These are phyloP conservation scores for Trichoderma arundinaceum DNA, from an alignment of 2,329 filamentous ascomycete species.

Conservation along the genomic window DNA sequence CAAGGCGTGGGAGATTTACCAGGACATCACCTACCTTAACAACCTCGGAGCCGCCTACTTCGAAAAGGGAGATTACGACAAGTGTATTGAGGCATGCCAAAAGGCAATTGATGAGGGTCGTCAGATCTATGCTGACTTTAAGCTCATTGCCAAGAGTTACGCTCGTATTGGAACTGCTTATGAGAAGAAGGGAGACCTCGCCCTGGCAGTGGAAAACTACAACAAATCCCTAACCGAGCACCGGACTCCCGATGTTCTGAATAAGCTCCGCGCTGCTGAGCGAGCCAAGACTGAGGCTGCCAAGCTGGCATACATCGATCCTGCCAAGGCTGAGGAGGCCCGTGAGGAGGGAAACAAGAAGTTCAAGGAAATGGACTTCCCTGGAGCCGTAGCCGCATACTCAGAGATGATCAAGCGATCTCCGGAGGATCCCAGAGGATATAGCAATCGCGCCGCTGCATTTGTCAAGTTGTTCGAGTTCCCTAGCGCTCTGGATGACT, in stretches of 20 bases:
- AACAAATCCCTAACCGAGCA: slow-evolving; percentile 95
- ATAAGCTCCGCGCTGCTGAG: slow-evolving; percentile 89
- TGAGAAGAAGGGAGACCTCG: slow-evolving; percentile 83
- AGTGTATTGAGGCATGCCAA: slow-evolving; percentile 83
- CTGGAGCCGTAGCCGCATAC: slow-evolving; percentile 91
- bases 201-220: slow-evolving; percentile 85
- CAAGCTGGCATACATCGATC: slow-evolving; percentile 82
- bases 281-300: slow-evolving; percentile 80
- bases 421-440: slow-evolving; percentile 89
- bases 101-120: slow-evolving; percentile 91
- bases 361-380: slow-evolving; percentile 97
- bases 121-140: slow-evolving; percentile 91
- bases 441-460: slow-evolving; percentile 95
- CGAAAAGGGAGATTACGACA: slow-evolving; percentile 93
- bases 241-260: slow-evolving; percentile 90
- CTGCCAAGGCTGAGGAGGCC: slow-evolving; percentile 91
- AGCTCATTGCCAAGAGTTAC: slow-evolving; percentile 97
- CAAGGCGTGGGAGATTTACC: slow-evolving; percentile 92
- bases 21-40: slow-evolving; percentile 98
- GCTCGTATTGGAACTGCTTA: slow-evolving; percentile 93
- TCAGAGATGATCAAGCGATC: slow-evolving; percentile 96
- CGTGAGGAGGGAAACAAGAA: slow-evolving; percentile 94
- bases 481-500: slow-evolving; percentile 91
- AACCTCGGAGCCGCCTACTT: slow-evolving; percentile 94
- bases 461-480: slow-evolving; percentile 97